These are phyloP conservation scores for Xylaria scruposa DNA, from an alignment of 495 filamentous ascomycete species.

Conservation along the genomic window DNA sequence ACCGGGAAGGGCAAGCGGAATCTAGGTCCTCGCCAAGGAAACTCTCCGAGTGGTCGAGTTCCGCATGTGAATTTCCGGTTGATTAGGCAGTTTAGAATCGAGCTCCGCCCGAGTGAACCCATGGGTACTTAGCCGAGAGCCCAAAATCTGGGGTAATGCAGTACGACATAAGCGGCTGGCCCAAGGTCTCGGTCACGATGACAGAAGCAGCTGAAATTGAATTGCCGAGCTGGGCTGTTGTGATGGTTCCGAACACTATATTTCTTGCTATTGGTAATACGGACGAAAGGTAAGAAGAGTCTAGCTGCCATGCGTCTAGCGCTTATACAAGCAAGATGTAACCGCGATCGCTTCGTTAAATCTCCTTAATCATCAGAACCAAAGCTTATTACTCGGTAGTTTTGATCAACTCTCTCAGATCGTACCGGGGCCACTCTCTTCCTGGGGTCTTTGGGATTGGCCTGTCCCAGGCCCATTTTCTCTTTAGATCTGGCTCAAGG, in stretches of 20 bases:
- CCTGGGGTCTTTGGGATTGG: constrained; percentile 29
- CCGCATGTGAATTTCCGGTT: constrained; percentile 20
- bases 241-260: constrained; percentile 3
- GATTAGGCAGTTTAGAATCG: constrained; percentile 23
- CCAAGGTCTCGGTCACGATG: constrained; percentile 13
- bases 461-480: constrained; percentile 61
- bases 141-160: constrained; percentile 21
- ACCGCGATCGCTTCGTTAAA: background rate
- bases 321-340: background rate
- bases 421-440: constrained; percentile 32
- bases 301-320: background rate
- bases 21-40: constrained; percentile 1
- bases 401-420: constrained; percentile 29
- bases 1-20: constrained; percentile 24
- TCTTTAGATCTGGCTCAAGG: constrained; percentile 48
- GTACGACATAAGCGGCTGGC: constrained; percentile 5
- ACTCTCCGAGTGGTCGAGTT: constrained; percentile 17
- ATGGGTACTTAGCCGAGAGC: constrained; percentile 25
- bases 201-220: constrained; percentile 13
- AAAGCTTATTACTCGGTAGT: background rate
- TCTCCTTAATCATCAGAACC: background rate
- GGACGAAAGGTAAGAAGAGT: constrained; percentile 22
- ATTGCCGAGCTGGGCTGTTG: constrained; percentile 1
- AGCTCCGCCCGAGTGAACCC: constrained; percentile 10
- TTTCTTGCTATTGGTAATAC: constrained; percentile 7